These are phyloP conservation scores for Pulicaria dysenterica DNA, from an alignment of 129 eudicot genomes.

Conservation along the genomic window DNA sequence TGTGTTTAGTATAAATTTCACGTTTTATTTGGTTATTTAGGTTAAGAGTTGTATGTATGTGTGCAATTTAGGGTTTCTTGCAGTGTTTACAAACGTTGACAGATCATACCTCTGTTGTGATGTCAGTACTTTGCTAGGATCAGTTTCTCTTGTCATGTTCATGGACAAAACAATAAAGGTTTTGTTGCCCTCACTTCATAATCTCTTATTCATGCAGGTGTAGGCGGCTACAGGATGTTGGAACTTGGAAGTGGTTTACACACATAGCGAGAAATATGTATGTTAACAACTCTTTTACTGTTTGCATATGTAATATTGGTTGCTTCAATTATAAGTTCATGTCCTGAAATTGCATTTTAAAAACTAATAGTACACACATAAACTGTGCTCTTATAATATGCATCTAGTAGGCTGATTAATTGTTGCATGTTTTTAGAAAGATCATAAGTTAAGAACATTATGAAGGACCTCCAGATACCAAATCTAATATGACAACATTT, in stretches of 20 bases:
- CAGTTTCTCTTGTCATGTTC: constrained; percentile 92
- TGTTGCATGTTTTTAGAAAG: neutral
- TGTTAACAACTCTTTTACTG: constrained; percentile 23
- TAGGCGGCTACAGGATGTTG: constrained; percentile 87
- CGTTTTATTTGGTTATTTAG: too few relatives aligned
- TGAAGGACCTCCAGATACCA: neutral
- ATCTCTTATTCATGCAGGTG: constrained; percentile 57
- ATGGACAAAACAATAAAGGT: constrained; percentile 92
- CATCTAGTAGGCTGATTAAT: neutral
- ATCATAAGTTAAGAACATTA: neutral
- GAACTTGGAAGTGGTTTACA: constrained; percentile 81
- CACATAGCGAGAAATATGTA: constrained; percentile 84
- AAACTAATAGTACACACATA: neutral
- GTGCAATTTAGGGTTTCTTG: too few relatives aligned
- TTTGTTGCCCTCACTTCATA: constrained; percentile 4
- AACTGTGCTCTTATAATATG: constrained; percentile 7
- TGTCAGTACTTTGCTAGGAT: constrained; percentile 98
- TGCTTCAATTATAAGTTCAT: constrained; percentile 4
- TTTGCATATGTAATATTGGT: constrained; percentile 16
- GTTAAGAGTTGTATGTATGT: too few relatives aligned
- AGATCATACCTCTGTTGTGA: constrained; percentile 81
- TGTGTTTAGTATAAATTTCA: too few relatives aligned
- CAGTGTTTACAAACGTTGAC: constrained; percentile 84
- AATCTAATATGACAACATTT: neutral
- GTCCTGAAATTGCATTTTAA: neutral